Evolutionary conservation across 2,329 filamentous ascomycete species (phyloP).

Genomic region (Paecilomyces formosus): DNA sequence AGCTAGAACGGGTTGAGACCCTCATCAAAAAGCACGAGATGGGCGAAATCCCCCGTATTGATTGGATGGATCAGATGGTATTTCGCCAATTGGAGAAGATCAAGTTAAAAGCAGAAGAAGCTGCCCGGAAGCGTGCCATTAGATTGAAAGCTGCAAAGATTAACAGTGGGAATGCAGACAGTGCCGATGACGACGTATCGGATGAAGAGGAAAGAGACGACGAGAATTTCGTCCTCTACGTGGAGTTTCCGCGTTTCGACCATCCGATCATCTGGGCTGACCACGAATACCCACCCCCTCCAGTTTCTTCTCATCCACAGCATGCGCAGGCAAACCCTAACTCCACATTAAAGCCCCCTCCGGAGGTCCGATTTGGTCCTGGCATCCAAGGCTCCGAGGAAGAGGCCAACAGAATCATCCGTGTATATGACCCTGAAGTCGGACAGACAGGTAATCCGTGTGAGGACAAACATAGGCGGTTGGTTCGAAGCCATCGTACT

Average conservation of each 20-base stretch:
- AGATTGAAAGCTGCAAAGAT: constrained; percentile 27
- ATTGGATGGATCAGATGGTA: constrained; percentile 93
- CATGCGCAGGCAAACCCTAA: constrained; percentile 58
- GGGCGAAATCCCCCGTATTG: constrained; percentile 85
- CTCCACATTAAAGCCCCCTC: constrained; percentile 68
- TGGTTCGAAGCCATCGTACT: constrained; percentile 87
- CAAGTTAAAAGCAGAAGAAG: constrained; percentile 56
- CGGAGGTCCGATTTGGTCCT: constrained; percentile 82
- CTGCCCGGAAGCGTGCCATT: constrained; percentile 50
- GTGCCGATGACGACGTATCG: constrained; percentile 33
- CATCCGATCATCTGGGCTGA: constrained; percentile 94
- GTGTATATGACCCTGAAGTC: constrained; percentile 89
- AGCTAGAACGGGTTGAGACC: constrained; percentile 81
- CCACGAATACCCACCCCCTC: constrained; percentile 80
- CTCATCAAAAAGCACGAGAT: constrained; percentile 97
- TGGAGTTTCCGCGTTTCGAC: constrained; percentile 91
- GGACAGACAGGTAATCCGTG: constrained; percentile 86
- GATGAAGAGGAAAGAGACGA: constrained; percentile 42
- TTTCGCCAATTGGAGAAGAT: constrained; percentile 83
- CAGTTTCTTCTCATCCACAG: constrained; percentile 67
- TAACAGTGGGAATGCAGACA: constrained; percentile 20
- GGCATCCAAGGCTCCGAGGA: constrained; percentile 66
- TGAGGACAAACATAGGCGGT: constrained; percentile 84
- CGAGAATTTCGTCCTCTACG: constrained; percentile 71
- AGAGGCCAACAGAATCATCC: constrained; percentile 56